Base-by-base conservation (phyloP, 225 moss, liverwort and hornwort genomes). In the Pleurozium schreberi region DNA sequence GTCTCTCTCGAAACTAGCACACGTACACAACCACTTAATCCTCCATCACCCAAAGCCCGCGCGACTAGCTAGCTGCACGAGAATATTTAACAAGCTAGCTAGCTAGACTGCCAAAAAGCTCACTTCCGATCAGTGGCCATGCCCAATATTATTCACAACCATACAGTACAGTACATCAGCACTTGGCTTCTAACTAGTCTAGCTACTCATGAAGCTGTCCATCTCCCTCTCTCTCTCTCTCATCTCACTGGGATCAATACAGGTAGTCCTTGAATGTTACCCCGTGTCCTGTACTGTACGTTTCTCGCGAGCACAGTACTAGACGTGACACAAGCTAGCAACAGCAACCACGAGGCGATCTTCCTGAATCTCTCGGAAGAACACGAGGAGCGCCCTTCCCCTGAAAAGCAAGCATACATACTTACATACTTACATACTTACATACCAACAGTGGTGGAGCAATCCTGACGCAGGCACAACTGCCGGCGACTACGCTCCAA, bases 401-500 rank as follows among this genome's bases (percentile, higher is more conserved):
- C 55, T 25, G 55, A 26, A 81, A 87, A 87, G 55, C 55, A 55
- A 55, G 55, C 55, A 55, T 68, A 70, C 81, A 49, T 33, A 47
- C 67, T 40, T 65, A 63, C 64, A 36, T 34, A 21, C 76, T 5
- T 61, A 6, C 67, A 34, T 62, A 25, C 61, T 22, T 61, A 49
- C 79, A 57, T 43, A 78, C 68, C 57, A 38, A 19, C 42, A 59
- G 80, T 42, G 59, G 59, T 59, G n/a, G n/a, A n/a, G n/a, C n/a
- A n/a, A n/a, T n/a, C 59, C 18, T 28, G 40, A 18, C 40, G 58
- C 64, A 65, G 53, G 31, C 77, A 12, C 42, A 38, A 81, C 60
- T 71, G 87, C 87, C 81, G 87, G 81, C 87, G 71, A 81, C 87
- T 81, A 67, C 55, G 33, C 88, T 90, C 85, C 88, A 81, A 74